Evolutionary conservation across 1,284 basidiomycete genomes (phyloP).

Genomic region (Erythrobasidium hasegawianum): DNA sequence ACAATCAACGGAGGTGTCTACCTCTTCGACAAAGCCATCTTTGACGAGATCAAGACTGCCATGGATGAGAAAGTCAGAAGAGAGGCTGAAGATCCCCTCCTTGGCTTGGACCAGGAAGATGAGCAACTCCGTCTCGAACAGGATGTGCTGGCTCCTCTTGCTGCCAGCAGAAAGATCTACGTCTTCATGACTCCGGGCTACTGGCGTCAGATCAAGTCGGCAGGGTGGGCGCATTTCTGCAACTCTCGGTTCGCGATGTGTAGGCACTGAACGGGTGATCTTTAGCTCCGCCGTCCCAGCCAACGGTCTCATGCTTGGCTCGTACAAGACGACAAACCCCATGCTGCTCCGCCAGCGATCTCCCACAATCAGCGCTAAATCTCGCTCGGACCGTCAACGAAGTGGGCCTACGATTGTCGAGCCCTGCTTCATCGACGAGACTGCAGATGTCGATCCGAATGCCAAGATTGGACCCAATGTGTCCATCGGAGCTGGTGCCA

Average conservation of each 20-base stretch:
- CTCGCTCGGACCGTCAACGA: conserved; percentile 37
- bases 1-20: conserved; percentile 53
- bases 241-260: not conserved
- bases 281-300: conserved; percentile 54
- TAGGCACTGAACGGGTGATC: not conserved
- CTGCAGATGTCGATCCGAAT: conserved; percentile 50
- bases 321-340: conserved; percentile 48
- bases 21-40: conserved; percentile 54
- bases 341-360: conserved; percentile 46
- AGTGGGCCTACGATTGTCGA: conserved; percentile 47
- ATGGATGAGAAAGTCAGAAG: conserved; percentile 54
- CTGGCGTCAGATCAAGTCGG: conserved; percentile 57
- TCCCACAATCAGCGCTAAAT: conserved; percentile 46
- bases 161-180: conserved; percentile 53
- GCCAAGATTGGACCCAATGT: conserved; percentile 55
- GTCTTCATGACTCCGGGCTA: conserved; percentile 54
- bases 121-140: conserved; percentile 56
- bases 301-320: conserved; percentile 49
- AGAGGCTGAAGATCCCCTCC: conserved; percentile 47
- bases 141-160: conserved; percentile 55
- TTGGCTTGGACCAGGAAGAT: conserved; percentile 45
- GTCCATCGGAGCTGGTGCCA: conserved; percentile 49
- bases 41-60: conserved; percentile 54
- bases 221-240: conserved; percentile 49
- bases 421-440: conserved; percentile 53